Conservation (phyloP, 1,284 basidiomycete species). For the Coniferiporia sulphurascens region DNA sequence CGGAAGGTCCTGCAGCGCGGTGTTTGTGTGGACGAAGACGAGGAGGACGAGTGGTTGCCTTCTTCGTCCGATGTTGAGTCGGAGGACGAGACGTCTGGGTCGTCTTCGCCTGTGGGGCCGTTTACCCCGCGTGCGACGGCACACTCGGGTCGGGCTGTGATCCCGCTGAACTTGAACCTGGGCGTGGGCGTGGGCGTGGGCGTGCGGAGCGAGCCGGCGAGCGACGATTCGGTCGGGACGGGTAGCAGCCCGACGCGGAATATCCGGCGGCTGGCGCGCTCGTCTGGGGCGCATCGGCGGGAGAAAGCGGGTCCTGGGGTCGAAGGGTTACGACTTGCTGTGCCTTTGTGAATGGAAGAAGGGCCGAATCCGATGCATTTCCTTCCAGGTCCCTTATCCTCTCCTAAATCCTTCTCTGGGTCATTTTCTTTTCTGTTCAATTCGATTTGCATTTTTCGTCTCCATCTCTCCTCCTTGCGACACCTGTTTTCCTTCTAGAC, state of each 20-base stretch:
- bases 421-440: too few relatives aligned
- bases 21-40: too few relatives aligned
- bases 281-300: background rate
- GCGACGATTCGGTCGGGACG: conserved; percentile 7
- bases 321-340: background rate
- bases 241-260: conserved; percentile 12
- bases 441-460: background rate
- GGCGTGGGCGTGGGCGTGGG: background rate
- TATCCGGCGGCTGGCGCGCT: conserved; percentile 1
- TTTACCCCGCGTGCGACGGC: conserved; percentile 11
- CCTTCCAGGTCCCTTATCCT: too few relatives aligned
- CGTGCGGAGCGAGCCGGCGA: conserved; percentile 1
- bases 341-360: too few relatives aligned
- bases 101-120: conserved; percentile 16
- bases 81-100: conserved; percentile 7
- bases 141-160: background rate
- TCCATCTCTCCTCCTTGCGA: background rate
- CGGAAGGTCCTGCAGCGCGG: too few relatives aligned
- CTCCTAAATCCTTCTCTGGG: too few relatives aligned
- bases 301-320: background rate
- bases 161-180: too few relatives aligned
- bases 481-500: too few relatives aligned
- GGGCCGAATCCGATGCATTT: too few relatives aligned
- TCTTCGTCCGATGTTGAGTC: too few relatives aligned
- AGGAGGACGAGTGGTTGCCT: too few relatives aligned